phyloP scores from a whole-genome alignment of 305 asterid genomes.

The Fraxinus albicans region DNA sequence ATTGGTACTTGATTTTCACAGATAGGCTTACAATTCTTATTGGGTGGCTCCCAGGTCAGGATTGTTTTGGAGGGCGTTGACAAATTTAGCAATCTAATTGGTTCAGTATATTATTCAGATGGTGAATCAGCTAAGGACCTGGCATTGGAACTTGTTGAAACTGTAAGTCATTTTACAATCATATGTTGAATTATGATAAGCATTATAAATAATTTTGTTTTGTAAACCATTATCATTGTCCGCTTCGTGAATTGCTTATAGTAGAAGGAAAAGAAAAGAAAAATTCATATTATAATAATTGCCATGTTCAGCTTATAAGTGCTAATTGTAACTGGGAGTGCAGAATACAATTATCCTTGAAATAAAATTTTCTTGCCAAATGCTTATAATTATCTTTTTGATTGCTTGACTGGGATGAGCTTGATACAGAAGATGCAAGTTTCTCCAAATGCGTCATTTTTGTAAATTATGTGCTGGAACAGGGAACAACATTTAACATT shows the following conservation, averaged over 20 bases:
- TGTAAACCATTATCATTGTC: not conserved
- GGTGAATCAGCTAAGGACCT: constrained; percentile 91
- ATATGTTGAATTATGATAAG: not conserved
- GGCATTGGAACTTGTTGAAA: constrained; percentile 90
- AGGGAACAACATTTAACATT: not conserved
- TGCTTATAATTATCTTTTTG: not conserved
- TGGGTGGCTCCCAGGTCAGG: constrained; percentile 63
- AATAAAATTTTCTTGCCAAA: not conserved
- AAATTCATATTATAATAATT: not conserved
- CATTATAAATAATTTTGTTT: not conserved
- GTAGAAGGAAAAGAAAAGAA: not conserved
- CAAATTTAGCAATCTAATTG: constrained; percentile 84
- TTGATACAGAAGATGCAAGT: not conserved
- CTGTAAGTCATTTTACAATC: constrained; percentile 41
- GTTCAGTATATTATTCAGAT: constrained; percentile 85
- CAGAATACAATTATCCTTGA: not conserved
- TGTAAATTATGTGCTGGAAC: not conserved
- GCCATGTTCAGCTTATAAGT: not conserved
- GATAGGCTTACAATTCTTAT: constrained; percentile 15
- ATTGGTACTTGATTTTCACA: not conserved
- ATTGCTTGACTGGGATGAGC: not conserved
- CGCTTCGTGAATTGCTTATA: not conserved
- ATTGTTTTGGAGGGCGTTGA: constrained; percentile 97
- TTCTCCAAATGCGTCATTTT: not conserved
- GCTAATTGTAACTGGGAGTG: not conserved